phyloP scores from a whole-genome alignment of 2,329 filamentous ascomycete species.

The Calycina herbarum region DNA sequence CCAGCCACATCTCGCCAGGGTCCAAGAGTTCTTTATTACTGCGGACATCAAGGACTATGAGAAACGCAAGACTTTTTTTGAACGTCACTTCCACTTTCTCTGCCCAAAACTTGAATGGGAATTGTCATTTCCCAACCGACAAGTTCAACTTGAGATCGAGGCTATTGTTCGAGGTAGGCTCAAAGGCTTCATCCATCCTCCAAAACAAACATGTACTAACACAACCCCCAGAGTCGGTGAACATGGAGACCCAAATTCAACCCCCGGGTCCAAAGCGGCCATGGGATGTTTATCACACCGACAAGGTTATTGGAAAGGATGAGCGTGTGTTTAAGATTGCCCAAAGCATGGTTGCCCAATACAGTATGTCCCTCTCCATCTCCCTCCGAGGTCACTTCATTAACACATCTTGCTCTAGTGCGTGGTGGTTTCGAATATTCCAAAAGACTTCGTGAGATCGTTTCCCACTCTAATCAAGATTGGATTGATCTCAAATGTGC shows the following conservation, averaged over 20 bases:
- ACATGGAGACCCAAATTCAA: background rate
- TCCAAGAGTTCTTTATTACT: background rate
- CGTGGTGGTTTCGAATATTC: slow-evolving; percentile 8
- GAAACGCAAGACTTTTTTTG: background rate
- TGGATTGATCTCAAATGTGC: slow-evolving; percentile 12
- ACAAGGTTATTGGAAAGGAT: background rate
- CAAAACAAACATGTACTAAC: background rate
- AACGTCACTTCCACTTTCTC: background rate
- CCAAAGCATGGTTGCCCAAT: slow-evolving; percentile 7
- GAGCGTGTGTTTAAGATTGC: slow-evolving; percentile 5
- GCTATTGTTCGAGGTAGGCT: background rate
- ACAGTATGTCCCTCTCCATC: slow-evolving; percentile 4
- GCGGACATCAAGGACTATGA: background rate
- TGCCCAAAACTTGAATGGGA: background rate
- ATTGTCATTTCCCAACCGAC: background rate
- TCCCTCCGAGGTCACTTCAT: background rate
- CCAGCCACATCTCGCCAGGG: background rate
- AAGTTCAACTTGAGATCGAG: slow-evolving; percentile 1
- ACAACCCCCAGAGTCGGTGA: background rate
- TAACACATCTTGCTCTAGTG: slow-evolving; percentile 5
- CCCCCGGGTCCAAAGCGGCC: background rate
- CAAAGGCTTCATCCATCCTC: background rate
- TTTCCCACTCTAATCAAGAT: background rate
- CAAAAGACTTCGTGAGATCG: slow-evolving; percentile 8
- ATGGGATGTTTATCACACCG: slow-evolving; percentile 1